Base-by-base conservation (phyloP, 2,329 filamentous ascomycete genomes). In the Phialophora macrospora region DNA sequence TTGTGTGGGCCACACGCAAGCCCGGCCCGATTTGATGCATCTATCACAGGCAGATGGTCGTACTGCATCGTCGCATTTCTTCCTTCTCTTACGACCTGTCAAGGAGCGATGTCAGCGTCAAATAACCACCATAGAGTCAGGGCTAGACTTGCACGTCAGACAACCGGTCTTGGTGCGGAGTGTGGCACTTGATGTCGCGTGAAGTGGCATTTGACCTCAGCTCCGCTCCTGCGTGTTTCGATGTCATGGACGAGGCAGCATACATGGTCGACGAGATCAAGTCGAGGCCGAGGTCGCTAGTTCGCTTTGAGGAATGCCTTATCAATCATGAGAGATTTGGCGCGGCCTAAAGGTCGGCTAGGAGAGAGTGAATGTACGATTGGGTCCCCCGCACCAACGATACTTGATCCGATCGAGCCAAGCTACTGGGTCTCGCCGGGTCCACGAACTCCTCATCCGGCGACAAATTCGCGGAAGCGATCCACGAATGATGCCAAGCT, bases 91-190 rank as follows among this genome's bases (percentile, higher is more conserved):
- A 22, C 66, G 60, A 34, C 66, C 66, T 64, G 22, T 9, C 1
- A 26, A n/a, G 20, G 30, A 28, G 14, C 24, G n/a, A 41, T n/a
- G 41, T 58, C 28, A 51, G 44, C 44, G n/a, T 30, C 24, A 32
- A 22, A 24, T 9, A 38, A 34, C 24, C 24, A 46, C 28, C 30
- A 28, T n/a, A 9, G 7, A 24, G 34, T 44, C 9, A 28, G 11
- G 26, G 20, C 28, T 24, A 30, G 20, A 63, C 66, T 63, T 26
- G 64, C 66, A 68, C 11, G 63, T 68, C 51, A 65, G 56, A 46
- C 66, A 68, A 20, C 63, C 66, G 46, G 66, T 68, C 63, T 68
- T 68, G 17, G 63, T 66, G 7, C 66, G 66, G 20, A 68, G 60
- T 28, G 51, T 68, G 24, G 66, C 66, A 52, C 24, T 55, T 28